phyloP scores from a whole-genome alignment of 768 basidiomycete species.

The Naganishia antarctica region DNA sequence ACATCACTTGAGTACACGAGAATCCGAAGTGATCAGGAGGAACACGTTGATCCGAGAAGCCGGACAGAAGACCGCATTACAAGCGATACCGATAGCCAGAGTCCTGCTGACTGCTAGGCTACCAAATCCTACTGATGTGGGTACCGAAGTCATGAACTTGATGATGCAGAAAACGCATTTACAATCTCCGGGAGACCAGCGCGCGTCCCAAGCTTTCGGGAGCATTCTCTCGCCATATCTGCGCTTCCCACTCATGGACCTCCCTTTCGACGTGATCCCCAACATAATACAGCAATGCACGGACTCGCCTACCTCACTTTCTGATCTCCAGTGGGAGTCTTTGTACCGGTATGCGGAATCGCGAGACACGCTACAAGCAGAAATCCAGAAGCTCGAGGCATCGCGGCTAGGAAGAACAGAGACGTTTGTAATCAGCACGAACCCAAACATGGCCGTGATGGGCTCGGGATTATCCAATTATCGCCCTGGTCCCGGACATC shows the following conservation, averaged over 20 bases:
- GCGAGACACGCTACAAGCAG: conserved; percentile 4
- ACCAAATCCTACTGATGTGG: conserved; percentile 1
- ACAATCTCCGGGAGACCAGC: not conserved
- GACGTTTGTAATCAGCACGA: conserved; percentile 13
- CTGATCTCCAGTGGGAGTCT: conserved; percentile 6
- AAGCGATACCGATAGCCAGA: conserved; percentile 3
- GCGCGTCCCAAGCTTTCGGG: not conserved
- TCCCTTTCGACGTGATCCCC: conserved; percentile 10
- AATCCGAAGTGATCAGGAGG: conserved; percentile 17
- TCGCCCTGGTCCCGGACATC: conserved; percentile 22
- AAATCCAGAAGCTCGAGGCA: conserved; percentile 6
- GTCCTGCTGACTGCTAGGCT: conserved; percentile 9
- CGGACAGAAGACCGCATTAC: conserved; percentile 12
- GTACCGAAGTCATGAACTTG: conserved; percentile 1
- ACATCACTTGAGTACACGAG: conserved; percentile 5
- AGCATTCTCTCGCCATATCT: not conserved
- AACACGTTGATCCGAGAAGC: conserved; percentile 6
- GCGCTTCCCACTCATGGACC: conserved; percentile 17
- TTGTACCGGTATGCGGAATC: conserved; percentile 7
- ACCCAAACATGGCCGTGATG: conserved; percentile 17
- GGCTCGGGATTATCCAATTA: conserved; percentile 16
- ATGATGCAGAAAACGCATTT: conserved; percentile 14
- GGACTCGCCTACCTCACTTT: conserved; percentile 8
- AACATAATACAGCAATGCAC: conserved; percentile 15
- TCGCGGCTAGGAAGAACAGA: not conserved